phyloP scores from a whole-genome alignment of 2,329 filamentous ascomycete genomes.

The Clonostachys rosea region DNA sequence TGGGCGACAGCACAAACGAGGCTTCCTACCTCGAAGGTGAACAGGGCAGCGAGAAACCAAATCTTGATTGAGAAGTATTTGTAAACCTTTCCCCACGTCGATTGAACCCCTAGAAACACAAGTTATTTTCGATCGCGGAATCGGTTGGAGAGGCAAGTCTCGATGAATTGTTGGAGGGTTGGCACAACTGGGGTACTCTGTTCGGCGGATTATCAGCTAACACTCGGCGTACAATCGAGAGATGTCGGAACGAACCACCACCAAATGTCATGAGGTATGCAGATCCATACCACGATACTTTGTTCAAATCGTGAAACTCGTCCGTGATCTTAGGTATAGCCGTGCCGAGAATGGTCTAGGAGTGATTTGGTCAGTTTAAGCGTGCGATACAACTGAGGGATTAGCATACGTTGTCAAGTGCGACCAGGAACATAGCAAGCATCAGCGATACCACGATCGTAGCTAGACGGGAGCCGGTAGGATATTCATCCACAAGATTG shows the following conservation, averaged over 20 bases:
- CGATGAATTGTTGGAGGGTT: no score
- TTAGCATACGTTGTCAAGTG: conserved; percentile 35
- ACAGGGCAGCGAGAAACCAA: conserved; percentile 2
- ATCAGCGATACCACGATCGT: conserved; percentile 40
- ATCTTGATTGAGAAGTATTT: conserved; percentile 4
- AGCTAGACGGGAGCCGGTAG: conserved; percentile 26
- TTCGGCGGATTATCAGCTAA: no score
- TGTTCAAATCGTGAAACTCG: conserved; percentile 22
- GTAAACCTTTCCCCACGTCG: conserved; percentile 4
- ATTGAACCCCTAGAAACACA: neutral
- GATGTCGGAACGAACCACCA: conserved; percentile 23
- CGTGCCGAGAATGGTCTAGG: conserved; percentile 8
- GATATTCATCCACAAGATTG: conserved; percentile 23
- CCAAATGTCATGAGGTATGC: conserved; percentile 25
- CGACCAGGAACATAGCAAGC: conserved; percentile 41
- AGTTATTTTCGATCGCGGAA: neutral
- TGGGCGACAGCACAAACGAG: conserved; percentile 5
- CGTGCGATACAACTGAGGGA: neutral
- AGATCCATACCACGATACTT: conserved; percentile 41
- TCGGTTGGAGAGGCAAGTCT: no score
- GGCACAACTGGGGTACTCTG: no score
- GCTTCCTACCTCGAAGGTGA: conserved; percentile 5
- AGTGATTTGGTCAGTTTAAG: neutral
- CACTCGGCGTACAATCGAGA: conserved; percentile 23
- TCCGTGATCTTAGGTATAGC: conserved; percentile 7